These are phyloP conservation scores for Emericellopsis atlantica DNA, from an alignment of 2,329 filamentous ascomycete species.

Conservation along the genomic window DNA sequence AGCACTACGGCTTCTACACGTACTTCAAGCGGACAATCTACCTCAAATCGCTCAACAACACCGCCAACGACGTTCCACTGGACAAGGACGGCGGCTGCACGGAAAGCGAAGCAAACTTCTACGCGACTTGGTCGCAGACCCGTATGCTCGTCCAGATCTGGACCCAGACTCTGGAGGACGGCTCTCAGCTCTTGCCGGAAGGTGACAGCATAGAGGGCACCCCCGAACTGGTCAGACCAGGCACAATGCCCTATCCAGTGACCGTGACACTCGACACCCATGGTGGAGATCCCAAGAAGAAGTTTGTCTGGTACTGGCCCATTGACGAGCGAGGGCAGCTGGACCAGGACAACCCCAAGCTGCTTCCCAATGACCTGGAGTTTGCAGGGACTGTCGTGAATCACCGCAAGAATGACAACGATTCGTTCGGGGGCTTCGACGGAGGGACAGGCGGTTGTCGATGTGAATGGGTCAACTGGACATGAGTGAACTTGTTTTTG, in stretches of 20 bases:
- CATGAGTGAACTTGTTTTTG: slow-evolving; percentile 3
- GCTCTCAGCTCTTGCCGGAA: slow-evolving; percentile 23
- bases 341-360: slow-evolving; percentile 24
- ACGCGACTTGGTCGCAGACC: slow-evolving; percentile 48
- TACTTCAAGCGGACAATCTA: slow-evolving; percentile 86
- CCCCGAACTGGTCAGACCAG: slow-evolving; percentile 28
- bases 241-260: slow-evolving; percentile 51
- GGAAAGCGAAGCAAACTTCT: slow-evolving; percentile 36
- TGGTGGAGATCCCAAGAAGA: slow-evolving; percentile 38
- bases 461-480: slow-evolving; percentile 48
- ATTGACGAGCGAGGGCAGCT: slow-evolving; percentile 35
- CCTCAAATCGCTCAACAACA: slow-evolving; percentile 47
- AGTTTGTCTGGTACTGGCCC: slow-evolving; percentile 40
- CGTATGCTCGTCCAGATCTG: slow-evolving; percentile 54
- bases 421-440: slow-evolving; percentile 45
- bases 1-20: slow-evolving; percentile 90
- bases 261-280: slow-evolving; percentile 50
- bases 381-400: slow-evolving; percentile 43
- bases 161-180: slow-evolving; percentile 36
- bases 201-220: slow-evolving; percentile 11
- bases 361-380: slow-evolving; percentile 35
- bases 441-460: slow-evolving; percentile 50
- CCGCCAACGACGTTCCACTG: slow-evolving; percentile 26
- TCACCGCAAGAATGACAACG: slow-evolving; percentile 26
- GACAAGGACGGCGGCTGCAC: slow-evolving; percentile 43